Percentiles rank a stretch among this genome's conserved stretches.
Evolutionary conservation across 139 green algal genomes (phyloP).

Genomic region (Coelastrella sp.): DNA sequence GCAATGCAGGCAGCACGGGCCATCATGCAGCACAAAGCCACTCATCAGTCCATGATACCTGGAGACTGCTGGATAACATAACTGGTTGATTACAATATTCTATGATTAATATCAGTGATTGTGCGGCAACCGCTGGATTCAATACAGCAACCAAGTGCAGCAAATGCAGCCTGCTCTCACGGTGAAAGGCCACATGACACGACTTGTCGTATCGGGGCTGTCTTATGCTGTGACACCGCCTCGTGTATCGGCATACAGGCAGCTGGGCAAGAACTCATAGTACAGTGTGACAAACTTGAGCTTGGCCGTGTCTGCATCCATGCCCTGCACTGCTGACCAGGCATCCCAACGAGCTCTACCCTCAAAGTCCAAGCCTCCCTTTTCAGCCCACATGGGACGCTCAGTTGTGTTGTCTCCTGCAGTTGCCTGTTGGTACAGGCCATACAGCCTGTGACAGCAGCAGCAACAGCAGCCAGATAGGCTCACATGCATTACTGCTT

Average conservation of each 20-base stretch:
- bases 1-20: no score
- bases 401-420: slow-evolving; percentile 86
- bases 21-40: no score
- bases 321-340: slow-evolving; percentile 83
- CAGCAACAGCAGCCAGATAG: background rate
- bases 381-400: slow-evolving; percentile 93
- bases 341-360: slow-evolving; percentile 87
- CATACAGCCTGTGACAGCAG: slow-evolving; percentile 79
- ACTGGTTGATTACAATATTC: no score
- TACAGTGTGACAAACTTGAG: slow-evolving; percentile 84
- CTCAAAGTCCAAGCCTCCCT: slow-evolving; percentile 95
- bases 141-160: background rate
- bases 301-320: slow-evolving; percentile 67
- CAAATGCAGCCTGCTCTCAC: background rate
- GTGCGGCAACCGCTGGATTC: no score
- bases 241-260: slow-evolving; percentile 82
- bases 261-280: slow-evolving; percentile 80
- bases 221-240: slow-evolving; percentile 37
- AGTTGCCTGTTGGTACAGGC: slow-evolving; percentile 69
- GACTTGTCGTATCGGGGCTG: background rate
- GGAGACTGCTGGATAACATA: no score
- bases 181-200: no score
- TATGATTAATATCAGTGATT: no score
- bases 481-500: no score
- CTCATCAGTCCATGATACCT: no score